These are phyloP conservation scores for Cyphellophora europaea DNA, from an alignment of 2,329 filamentous ascomycete genomes.

Conservation along the genomic window DNA sequence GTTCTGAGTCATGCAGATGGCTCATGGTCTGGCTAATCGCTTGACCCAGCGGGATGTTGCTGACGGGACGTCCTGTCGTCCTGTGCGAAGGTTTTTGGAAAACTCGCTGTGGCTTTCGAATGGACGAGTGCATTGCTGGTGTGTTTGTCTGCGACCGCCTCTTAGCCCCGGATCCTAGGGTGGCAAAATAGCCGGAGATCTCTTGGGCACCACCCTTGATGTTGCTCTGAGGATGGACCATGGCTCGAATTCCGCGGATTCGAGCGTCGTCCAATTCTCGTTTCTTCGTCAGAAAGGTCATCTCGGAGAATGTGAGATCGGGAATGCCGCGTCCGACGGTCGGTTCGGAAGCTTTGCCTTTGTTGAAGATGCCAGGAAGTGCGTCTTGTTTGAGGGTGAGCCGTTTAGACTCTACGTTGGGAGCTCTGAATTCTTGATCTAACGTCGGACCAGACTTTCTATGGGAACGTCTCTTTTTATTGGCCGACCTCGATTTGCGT, in stretches of 20 bases:
- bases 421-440: constrained; percentile 15
- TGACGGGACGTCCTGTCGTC: too few species aligned
- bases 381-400: constrained; percentile 13
- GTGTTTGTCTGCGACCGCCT: too few species aligned
- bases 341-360: constrained; percentile 12
- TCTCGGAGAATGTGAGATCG: constrained; percentile 19
- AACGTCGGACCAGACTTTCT: constrained; percentile 7
- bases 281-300: constrained; percentile 16
- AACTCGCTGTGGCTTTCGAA: too few species aligned
- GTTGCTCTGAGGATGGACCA: background rate
- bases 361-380: constrained; percentile 12
- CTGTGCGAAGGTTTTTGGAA: too few species aligned
- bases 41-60: too few species aligned
- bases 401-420: constrained; percentile 14
- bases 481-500: constrained; percentile 1
- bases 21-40: too few species aligned
- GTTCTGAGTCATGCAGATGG: too few species aligned
- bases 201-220: constrained; percentile 2
- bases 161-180: too few species aligned
- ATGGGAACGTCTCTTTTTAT: constrained; percentile 3
- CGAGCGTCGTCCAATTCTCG: background rate
- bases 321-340: constrained; percentile 10
- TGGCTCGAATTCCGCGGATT: background rate
- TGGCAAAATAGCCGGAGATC: constrained; percentile 9
- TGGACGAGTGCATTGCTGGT: too few species aligned